These are phyloP conservation scores for Coemansia sp. DNA, from an alignment of 192 early-diverging fungal genomes.

Conservation along the genomic window DNA sequence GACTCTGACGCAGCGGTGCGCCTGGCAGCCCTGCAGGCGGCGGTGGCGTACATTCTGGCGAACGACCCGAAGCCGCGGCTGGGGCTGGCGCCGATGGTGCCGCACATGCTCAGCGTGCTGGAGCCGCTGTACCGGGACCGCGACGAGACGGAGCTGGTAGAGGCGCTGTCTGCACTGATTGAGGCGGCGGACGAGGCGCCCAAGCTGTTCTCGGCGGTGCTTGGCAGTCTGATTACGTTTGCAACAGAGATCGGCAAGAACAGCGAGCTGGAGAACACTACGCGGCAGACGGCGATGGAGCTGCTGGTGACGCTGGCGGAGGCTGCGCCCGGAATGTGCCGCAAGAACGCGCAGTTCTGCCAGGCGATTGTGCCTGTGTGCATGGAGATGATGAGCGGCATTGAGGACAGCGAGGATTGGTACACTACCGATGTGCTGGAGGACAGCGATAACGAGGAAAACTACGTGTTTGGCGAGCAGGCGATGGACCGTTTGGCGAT, in stretches of 20 bases:
- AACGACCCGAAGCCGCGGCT: conserved; percentile 58
- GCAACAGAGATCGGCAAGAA: conserved; percentile 77
- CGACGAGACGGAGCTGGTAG: conserved; percentile 72
- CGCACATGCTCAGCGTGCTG: conserved; percentile 80
- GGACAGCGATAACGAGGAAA: conserved; percentile 87
- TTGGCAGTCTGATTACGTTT: conserved; percentile 75
- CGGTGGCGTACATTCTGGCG: conserved; percentile 73
- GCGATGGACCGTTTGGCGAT: conserved; percentile 93
- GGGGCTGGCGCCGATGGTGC: conserved; percentile 61
- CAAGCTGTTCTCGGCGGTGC: conserved; percentile 78
- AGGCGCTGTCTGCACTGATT: conserved; percentile 73
- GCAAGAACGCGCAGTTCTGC: conserved; percentile 85
- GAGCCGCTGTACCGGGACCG: conserved; percentile 67
- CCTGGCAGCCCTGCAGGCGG: conserved; percentile 74
- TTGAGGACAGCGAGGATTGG: conserved; percentile 89
- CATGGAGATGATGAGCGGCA: conserved; percentile 91
- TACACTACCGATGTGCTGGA: conserved; percentile 84
- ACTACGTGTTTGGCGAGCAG: conserved; percentile 90
- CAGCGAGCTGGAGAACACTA: conserved; percentile 74
- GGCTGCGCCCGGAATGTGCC: conserved; percentile 81
- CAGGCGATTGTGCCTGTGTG: conserved; percentile 80
- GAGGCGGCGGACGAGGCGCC: conserved; percentile 86
- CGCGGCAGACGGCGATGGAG: conserved; percentile 90
- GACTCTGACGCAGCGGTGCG: conserved; percentile 70
- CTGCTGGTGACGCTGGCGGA: conserved; percentile 90